These are phyloP conservation scores for Taphrina flavorubra DNA, from an alignment of 1,139 yeast genomes.

Conservation along the genomic window DNA sequence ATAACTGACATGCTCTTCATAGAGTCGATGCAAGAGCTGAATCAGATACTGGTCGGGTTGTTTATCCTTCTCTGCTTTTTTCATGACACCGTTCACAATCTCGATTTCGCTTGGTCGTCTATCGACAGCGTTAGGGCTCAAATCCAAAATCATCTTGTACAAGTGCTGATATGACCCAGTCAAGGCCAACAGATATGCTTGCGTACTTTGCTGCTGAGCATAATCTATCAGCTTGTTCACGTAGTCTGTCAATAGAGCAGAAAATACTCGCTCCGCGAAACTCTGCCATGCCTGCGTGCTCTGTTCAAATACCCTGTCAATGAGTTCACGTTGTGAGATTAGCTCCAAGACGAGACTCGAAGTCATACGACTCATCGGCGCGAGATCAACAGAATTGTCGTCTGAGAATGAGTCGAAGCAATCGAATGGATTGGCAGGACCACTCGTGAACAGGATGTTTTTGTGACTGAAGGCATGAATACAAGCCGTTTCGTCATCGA, in stretches of 20 bases:
- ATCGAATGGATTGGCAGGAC: slow-evolving; percentile 49
- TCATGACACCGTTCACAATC: slow-evolving; percentile 21
- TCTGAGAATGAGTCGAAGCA: slow-evolving; percentile 49
- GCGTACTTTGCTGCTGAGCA: slow-evolving; percentile 44
- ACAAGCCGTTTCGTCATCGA: slow-evolving; percentile 55
- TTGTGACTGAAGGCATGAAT: slow-evolving; percentile 59
- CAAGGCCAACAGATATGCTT: slow-evolving; percentile 47
- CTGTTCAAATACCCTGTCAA: slow-evolving; percentile 53
- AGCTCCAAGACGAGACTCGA: slow-evolving; percentile 52
- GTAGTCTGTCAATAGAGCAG: slow-evolving; percentile 52
- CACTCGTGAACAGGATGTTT: slow-evolving; percentile 54
- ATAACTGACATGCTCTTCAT: slow-evolving; percentile 54
- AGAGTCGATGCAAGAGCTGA: slow-evolving; percentile 49
- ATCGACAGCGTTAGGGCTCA: slow-evolving; percentile 14
- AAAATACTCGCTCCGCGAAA: slow-evolving; percentile 52
- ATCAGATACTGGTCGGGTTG: slow-evolving; percentile 12
- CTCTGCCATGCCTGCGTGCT: slow-evolving; percentile 49
- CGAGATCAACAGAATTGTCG: slow-evolving; percentile 50
- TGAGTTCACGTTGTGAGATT: slow-evolving; percentile 51
- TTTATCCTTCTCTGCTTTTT: neutral
- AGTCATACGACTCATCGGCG: slow-evolving; percentile 50
- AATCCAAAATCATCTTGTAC: slow-evolving; percentile 4
- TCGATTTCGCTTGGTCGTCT: slow-evolving; percentile 10
- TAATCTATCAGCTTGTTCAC: slow-evolving; percentile 51
- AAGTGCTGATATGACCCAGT: slow-evolving; percentile 43